Evolutionary conservation across 805 yeast genomes (phyloP), one percentile per base, ranked within the genome.

Genomic region (Cyberlindnera veronae): DNA sequence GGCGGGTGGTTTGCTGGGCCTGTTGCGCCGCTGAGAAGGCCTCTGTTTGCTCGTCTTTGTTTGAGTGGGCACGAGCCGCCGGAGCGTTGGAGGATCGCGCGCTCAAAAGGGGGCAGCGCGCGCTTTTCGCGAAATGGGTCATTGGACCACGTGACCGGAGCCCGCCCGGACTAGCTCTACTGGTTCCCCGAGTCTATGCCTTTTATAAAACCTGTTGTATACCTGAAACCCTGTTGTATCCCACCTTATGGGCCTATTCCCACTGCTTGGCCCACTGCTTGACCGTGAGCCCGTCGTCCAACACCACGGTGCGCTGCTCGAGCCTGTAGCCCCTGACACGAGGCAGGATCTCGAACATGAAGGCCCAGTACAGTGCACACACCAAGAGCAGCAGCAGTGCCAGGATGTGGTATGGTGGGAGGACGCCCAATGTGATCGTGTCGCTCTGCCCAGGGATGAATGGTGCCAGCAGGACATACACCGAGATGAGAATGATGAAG

Each of bases 201-300:
- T n/a, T n/a, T n/a, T n/a, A n/a, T n/a, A n/a, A n/a, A n/a, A n/a
- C n/a, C n/a, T n/a, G n/a, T n/a, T n/a, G n/a, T n/a, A n/a, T n/a
- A n/a, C n/a, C n/a, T n/a, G n/a, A n/a, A n/a, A n/a, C n/a, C n/a
- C n/a, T n/a, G n/a, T n/a, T n/a, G n/a, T n/a, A n/a, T n/a, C n/a
- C n/a, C n/a, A n/a, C n/a, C n/a, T n/a, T n/a, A n/a, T n/a, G n/a
- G n/a, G n/a, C n/a, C 19, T 29, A 35, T 18, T 38, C 28, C 39
- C 41, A 42, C 8, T 39, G 33, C 18, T 72, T 76, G 11, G 58
- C 62, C 89, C 89, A 82, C 46, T 62, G 58, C 46, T 76, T 79
- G 1, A 80, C 66, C 5, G 64, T 64, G 37, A 81, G 58, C 0
- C 89, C 89, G 57, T 82, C 89, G 2, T 69, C 67, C 36, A 76